Base-by-base conservation (phyloP, 257 asterid genomes). In the Solanum pinnatisectum region DNA sequence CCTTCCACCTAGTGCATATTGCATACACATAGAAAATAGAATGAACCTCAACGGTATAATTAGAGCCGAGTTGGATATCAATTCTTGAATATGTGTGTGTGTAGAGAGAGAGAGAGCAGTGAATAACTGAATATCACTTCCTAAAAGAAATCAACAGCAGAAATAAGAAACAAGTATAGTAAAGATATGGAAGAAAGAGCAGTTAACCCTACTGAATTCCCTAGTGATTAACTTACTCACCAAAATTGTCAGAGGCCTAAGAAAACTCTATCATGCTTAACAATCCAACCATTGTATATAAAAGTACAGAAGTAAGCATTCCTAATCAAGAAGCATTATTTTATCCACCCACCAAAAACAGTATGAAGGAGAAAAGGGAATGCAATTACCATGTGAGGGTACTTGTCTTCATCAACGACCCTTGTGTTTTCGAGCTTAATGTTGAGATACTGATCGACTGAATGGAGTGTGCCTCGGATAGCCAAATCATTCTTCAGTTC, bases 401-500 rank as follows among this genome's bases (percentile, higher is more conserved):
- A 96, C 91, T 96, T 96, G 91, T 95, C 98, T 89, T 96, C 98
- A 92, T 96, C 98, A 88, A 95, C 98, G 79, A 95, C 98, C 92
- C 98, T 91, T 33, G 98, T 94, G 88, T 95, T 96, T 89, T 96
- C 99, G 85, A 96, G 95, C 95, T 96, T 96, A 87, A 96, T 95
- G 87, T 96, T 96, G 90, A 96, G 98, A 92, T 96, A 96, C 81
- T 96, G 99, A 91, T 96, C 99, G 71, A 96, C 99, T 22, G 99
- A 96, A 89, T 95, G 98, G 65, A 96, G 95, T 56, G 98, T 96
- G 37, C 99, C 98, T 84, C 95, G 92, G 84, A 96, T 95, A 2
- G 99, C 99, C 87, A 96, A 93, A 92, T 97, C 99, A 88, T 97
- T 97, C 98, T 97, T 97, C 86, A 97, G 88, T 91, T 97, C 98